Conservation (phyloP, 768 basidiomycete species). For the Naematelia encephala region DNA sequence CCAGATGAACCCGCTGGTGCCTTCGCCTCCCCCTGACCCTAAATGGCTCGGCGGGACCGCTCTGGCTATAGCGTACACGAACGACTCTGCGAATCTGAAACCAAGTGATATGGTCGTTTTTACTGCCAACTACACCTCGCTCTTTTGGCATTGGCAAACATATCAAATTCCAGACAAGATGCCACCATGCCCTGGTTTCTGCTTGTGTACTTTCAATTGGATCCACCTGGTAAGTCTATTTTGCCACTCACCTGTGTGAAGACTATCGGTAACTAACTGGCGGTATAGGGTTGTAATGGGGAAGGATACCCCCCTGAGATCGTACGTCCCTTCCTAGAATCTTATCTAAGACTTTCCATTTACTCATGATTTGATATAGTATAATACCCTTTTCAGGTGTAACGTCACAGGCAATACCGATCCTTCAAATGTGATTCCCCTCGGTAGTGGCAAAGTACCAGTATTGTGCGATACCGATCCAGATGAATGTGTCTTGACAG, state of each 20-base stretch:
- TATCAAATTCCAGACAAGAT: conserved; percentile 66
- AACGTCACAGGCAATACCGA: conserved; percentile 29
- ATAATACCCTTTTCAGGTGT: conserved; percentile 33
- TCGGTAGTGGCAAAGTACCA: conserved; percentile 17
- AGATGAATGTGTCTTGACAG: conserved; percentile 19
- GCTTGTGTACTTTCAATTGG: conserved; percentile 56
- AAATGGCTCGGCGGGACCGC: conserved; percentile 47
- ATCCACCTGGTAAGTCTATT: conserved; percentile 47
- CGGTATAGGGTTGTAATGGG: neutral
- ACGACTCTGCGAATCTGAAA: conserved; percentile 58
- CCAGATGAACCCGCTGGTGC: neutral
- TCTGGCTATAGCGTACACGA: conserved; percentile 74
- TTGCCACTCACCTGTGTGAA: no score
- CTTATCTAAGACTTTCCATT: neutral
- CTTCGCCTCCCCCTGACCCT: conserved; percentile 14
- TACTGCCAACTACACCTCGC: conserved; percentile 71
- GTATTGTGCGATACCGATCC: conserved; percentile 20
- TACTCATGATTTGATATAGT: conserved; percentile 13
- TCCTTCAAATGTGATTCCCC: conserved; percentile 8
- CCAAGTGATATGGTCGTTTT: conserved; percentile 71
- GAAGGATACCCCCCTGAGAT: neutral
- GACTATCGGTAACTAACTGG: no score
- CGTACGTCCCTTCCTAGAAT: neutral
- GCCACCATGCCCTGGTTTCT: conserved; percentile 68
- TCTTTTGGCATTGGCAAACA: conserved; percentile 66